A percentile compares a stretch with the other conserved stretches of the same genome.
These are phyloP conservation scores for Arthroderma uncinatum DNA, from an alignment of 2,329 filamentous ascomycete species.

Conservation along the genomic window DNA sequence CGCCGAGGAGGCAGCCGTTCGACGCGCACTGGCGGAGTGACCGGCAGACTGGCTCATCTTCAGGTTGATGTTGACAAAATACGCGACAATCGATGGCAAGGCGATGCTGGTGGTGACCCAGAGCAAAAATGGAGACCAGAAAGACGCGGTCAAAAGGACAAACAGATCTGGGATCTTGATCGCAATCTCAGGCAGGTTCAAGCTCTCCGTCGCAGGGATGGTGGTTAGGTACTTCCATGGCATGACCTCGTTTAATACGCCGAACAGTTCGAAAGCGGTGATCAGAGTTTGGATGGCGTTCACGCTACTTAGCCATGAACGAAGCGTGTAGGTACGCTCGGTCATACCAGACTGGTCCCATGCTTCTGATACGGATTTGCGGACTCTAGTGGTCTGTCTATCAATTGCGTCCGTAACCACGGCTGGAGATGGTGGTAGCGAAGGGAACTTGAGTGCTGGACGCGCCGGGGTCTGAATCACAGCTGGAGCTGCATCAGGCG, in stretches of 20 bases:
- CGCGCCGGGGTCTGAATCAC: conserved; percentile 24
- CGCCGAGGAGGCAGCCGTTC: conserved; percentile 17
- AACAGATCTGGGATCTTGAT: conserved; percentile 73
- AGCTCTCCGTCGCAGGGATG: conserved; percentile 49
- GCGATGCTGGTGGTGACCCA: conserved; percentile 65
- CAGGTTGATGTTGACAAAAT: conserved; percentile 79
- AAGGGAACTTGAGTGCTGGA: conserved; percentile 42
- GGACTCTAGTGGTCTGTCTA: conserved; percentile 40
- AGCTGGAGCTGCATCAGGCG: conserved; percentile 33
- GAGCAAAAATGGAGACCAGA: conserved; percentile 71
- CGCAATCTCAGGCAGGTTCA: conserved; percentile 48
- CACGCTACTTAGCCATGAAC: conserved; percentile 58
- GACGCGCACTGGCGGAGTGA: conserved; percentile 20
- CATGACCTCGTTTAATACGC: conserved; percentile 59
- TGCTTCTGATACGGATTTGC: conserved; percentile 25
- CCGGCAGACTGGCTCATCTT: conserved; percentile 28
- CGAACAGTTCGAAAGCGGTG: conserved; percentile 57
- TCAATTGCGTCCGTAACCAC: conserved; percentile 68
- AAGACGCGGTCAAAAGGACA: conserved; percentile 59
- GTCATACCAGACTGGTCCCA: conserved; percentile 29
- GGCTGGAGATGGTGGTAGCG: conserved; percentile 70
- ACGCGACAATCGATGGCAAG: conserved; percentile 61
- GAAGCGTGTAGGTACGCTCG: conserved; percentile 49
- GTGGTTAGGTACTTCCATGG: conserved; percentile 62
- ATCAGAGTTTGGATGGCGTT: conserved; percentile 55